phyloP scores from a whole-genome alignment of 2,329 filamentous ascomycete species.

The Colletotrichum spaethianum region DNA sequence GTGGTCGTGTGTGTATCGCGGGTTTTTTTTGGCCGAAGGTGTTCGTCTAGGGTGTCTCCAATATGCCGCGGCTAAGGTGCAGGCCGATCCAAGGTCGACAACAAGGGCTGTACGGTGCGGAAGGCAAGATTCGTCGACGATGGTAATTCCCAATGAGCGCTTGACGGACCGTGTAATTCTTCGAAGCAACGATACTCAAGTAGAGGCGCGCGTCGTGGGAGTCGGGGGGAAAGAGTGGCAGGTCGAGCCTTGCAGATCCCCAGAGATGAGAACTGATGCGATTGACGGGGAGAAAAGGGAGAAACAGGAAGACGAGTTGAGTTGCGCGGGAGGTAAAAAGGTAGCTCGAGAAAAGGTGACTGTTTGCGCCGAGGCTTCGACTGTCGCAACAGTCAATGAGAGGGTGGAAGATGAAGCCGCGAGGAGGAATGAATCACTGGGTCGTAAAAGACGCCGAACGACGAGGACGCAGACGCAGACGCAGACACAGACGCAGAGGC shows the following conservation, averaged over 20 bases:
- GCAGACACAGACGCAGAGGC: not conserved
- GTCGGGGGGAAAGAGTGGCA: constrained; percentile 8
- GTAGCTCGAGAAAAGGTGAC: not conserved
- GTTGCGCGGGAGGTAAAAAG: not conserved
- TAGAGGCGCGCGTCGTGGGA: constrained; percentile 4
- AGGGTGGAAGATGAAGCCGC: constrained; percentile 25
- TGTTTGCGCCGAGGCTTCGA: constrained; percentile 8
- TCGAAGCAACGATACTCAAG: constrained; percentile 3
- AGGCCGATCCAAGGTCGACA: not conserved
- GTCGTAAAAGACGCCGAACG: constrained; percentile 14
- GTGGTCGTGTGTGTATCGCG: constrained; percentile 33
- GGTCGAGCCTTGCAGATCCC: constrained; percentile 10
- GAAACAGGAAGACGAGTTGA: not conserved
- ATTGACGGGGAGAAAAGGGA: not conserved
- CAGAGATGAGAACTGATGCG: not conserved
- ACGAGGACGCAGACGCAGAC: constrained; percentile 17
- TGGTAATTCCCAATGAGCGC: not conserved
- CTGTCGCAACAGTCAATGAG: constrained; percentile 20
- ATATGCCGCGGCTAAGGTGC: constrained; percentile 30
- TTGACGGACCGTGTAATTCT: not conserved
- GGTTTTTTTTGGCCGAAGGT: constrained; percentile 23
- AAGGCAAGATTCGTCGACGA: not conserved
- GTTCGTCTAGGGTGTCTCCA: constrained; percentile 24
- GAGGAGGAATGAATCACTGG: constrained; percentile 10
- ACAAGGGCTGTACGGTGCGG: not conserved